Base-by-base conservation (phyloP, 805 yeast species). In the Lipomyces oligophaga region DNA sequence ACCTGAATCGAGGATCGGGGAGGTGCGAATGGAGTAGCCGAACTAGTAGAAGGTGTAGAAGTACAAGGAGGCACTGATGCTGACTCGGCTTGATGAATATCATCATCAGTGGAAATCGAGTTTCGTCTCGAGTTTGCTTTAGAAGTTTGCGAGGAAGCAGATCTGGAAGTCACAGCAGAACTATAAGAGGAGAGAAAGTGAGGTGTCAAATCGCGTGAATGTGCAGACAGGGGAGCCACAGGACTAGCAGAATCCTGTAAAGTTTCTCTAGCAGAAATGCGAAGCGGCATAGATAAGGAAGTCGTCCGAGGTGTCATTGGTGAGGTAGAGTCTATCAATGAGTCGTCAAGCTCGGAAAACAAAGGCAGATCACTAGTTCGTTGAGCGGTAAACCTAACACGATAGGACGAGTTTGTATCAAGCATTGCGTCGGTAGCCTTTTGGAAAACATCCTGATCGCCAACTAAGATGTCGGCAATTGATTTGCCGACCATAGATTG, bases 371-470 rank as follows among this genome's bases (percentile, higher is more conserved):
- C 54, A 28, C 59, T 55, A n/a, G n/a, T n/a, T 19, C 49, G 58
- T 11, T 36, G 38, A 27, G 47, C 33, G 3, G 58, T 41, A 28
- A 47, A 47, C 2, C 56, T 47, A 27, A 54, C 58, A 8, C 45
- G 51, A 19, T 56, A 55, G 27, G 54, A 55, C 18, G 49, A 48
- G 7, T 59, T 62, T 18, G 45, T 49, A 4, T 62, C 66, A 4
- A 62, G 62, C 50, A 61, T 58, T 22, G 67, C 63, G 36, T 67
- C 65, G 15, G 65, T 62, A 0, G 72, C 66, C 15, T 46, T 38
- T 13, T 38, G 52, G 34, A 64, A 64, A 3, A 61, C 61, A n/a
- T 46, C 55, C 20, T 50, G 50, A 18, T 57, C 54, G 24, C 64
- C 64, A 27, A 54, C 46, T 2, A 64, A 53, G 20, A 51, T 41